Conservation (phyloP, 805 yeast genomes). For the Phaffomyces thermotolerans region DNA sequence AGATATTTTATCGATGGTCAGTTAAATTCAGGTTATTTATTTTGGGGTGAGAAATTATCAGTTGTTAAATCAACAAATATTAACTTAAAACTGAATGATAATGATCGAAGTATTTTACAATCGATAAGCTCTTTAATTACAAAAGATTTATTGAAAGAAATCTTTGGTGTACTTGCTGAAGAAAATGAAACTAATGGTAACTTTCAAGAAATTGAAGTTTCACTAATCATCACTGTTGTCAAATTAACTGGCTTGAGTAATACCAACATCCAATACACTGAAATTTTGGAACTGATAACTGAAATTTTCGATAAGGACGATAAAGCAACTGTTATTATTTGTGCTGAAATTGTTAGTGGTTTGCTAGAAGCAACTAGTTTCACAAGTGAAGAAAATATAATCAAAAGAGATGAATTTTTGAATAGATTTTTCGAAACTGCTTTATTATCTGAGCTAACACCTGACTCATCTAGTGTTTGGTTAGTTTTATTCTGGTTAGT, state of each 20-base stretch:
- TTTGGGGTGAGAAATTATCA: constrained; percentile 56
- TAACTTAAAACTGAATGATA: constrained; percentile 27
- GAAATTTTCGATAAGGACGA: constrained; percentile 56
- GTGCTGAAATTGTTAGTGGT: constrained; percentile 65
- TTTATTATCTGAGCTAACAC: constrained; percentile 55
- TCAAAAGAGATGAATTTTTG: constrained; percentile 40
- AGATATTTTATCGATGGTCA: constrained; percentile 51
- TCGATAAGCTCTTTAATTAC: constrained; percentile 39
- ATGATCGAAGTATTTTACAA: constrained; percentile 37
- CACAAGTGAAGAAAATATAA: constrained; percentile 29
- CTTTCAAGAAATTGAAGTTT: constrained; percentile 60
- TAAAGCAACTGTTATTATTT: constrained; percentile 66
- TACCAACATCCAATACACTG: constrained; percentile 38
- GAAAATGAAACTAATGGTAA: constrained; percentile 64
- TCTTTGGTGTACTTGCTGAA: constrained; percentile 46
- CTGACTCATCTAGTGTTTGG: constrained; percentile 74
- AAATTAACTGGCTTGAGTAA: constrained; percentile 40
- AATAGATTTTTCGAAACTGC: constrained; percentile 36
- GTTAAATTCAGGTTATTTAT: constrained; percentile 58
- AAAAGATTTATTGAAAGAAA: constrained; percentile 49
- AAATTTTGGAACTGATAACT: constrained; percentile 43
- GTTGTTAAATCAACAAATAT: constrained; percentile 34
- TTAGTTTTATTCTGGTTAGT: constrained; percentile 67
- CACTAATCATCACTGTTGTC: constrained; percentile 44
- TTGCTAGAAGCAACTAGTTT: constrained; percentile 42